Evolutionary conservation across 2,329 filamentous ascomycete species (phyloP), one percentile per base, ranked within the genome.

Genomic region (Xylaria hypoxylon): DNA sequence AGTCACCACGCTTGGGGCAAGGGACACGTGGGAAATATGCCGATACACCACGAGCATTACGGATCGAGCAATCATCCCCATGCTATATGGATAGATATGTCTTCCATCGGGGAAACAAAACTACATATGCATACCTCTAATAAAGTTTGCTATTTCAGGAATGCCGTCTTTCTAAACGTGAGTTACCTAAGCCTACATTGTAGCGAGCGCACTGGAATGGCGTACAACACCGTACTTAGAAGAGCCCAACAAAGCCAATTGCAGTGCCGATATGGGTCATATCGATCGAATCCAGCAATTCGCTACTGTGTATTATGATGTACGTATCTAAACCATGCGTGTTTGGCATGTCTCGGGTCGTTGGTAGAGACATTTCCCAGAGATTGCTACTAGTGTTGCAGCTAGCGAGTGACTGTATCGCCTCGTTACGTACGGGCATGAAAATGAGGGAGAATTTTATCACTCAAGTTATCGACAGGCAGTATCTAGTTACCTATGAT

Each of bases 261-360:
- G 48, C 63, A 47, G 26, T 35, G 17, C 53, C 22, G 28, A 65
- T 33, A 60, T 31, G 31, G 48, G 45, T 26, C 22, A 31, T 17
- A 53, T 38, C 3, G 58, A 42, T 59, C 59, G 55, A 61, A 62
- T 59, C 26, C 47, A 62, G 55, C 31, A 45, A 28, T 44, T 40
- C 31, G 52, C 10, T 7, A 40, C 45, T 24, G 28, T 40, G 26
- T 15, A 45, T 44, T 38, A 44, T 48, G 26, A 50, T 52, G 35
- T 44, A 5, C 15, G 6, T 11, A 53, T 50, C 24, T 55, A 35
- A 45, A 45, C 48, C 45, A 53, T 50, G 42, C 35, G 56, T 66
- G 66, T 68, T 63, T 68, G 61, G 58, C 59, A 47, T 69, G 66
- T 70, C 66, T 69, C 58, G 59, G 47, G 31, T 44, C 47, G 62